Base-by-base conservation (phyloP, 2,329 filamentous ascomycete genomes). In the Allantophomopsis cytisporea region DNA sequence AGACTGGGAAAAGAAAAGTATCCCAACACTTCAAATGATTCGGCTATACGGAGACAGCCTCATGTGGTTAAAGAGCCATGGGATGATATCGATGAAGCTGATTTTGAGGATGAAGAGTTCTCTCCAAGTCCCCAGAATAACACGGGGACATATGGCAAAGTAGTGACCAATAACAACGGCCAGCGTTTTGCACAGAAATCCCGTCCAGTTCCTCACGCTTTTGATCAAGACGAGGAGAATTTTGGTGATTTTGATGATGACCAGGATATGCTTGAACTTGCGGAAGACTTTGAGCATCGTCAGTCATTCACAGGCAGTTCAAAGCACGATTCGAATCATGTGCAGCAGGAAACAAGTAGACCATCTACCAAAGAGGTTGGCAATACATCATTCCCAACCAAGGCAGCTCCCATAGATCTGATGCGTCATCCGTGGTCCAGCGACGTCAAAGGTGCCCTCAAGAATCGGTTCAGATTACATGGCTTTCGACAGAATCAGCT, bases 401-500 rank as follows among this genome's bases (percentile, higher is more conserved):
- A 34, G 11, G 31, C 8, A 7, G 10, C 48, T 17, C 64, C 69
- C 2, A 55, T 65, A 1, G 64, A 71, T 39, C 56, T 73, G 49
- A 80, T 83, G 70, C 68, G 71, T 37, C 69, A 80, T 51, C 67
- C 77, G 4, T 98, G 93, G 91, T 95, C 88, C 13, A 68, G 73
- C 34, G 88, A 96, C 50, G 83, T 98, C 17, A 81, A 80, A 47
- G 70, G 66, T 39, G 83, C 78, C n/a, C 63, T 98, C 46, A 85
- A 82, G 52, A 79, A 89, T 50, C 72, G 78, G 3, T 98, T 98
- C 54, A 74, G 80, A 45, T 79, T 98, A 57, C 76, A 74, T 39
- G 85, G 85, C 0, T 98, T 98, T 54, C 78, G 93, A 21, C 76
- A 80, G 39, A 91, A 95, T 54, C 91, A 98, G 55, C 69, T 96